These are phyloP conservation scores for Kuraishia borneana DNA, from an alignment of 805 yeast genomes.

Conservation along the genomic window DNA sequence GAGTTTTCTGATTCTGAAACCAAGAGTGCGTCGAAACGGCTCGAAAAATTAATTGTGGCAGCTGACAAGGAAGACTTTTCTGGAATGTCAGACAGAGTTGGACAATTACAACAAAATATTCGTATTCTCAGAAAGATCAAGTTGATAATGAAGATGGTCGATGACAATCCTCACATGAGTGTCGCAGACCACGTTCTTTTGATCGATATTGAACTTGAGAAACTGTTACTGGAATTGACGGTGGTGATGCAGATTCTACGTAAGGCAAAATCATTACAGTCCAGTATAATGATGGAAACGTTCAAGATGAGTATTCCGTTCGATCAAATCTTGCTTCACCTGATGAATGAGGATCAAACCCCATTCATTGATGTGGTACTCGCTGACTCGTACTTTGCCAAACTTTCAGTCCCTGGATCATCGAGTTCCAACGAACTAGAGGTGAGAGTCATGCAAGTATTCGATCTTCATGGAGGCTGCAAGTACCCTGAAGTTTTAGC, in stretches of 20 bases:
- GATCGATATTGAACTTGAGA: conserved; percentile 8
- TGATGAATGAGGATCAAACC: conserved; percentile 43
- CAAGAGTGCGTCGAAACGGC: conserved; percentile 40
- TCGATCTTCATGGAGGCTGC: conserved; percentile 48
- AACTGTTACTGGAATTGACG: conserved; percentile 32
- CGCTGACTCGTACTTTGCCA: conserved; percentile 45
- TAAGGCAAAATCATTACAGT: background rate
- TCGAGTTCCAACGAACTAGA: conserved; percentile 54
- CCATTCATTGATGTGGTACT: conserved; percentile 68
- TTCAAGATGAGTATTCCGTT: conserved; percentile 28
- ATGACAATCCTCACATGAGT: conserved; percentile 31
- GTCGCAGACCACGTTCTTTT: conserved; percentile 17
- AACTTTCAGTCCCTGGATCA: conserved; percentile 55
- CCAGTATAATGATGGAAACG: conserved; percentile 5
- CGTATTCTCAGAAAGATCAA: conserved; percentile 27
- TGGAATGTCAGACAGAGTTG: conserved; percentile 35
- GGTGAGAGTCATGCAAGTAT: conserved; percentile 57
- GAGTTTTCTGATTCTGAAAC: conserved; percentile 66
- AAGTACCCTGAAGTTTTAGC: conserved; percentile 57
- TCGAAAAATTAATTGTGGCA: conserved; percentile 58
- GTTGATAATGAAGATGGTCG: conserved; percentile 24
- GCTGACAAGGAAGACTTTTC: conserved; percentile 56
- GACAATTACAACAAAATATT: conserved; percentile 36
- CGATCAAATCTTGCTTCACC: conserved; percentile 61
- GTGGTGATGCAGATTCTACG: conserved; percentile 13